phyloP scores from a whole-genome alignment of 2,329 filamentous ascomycete genomes.

The Chrysoporthe puriensis region DNA sequence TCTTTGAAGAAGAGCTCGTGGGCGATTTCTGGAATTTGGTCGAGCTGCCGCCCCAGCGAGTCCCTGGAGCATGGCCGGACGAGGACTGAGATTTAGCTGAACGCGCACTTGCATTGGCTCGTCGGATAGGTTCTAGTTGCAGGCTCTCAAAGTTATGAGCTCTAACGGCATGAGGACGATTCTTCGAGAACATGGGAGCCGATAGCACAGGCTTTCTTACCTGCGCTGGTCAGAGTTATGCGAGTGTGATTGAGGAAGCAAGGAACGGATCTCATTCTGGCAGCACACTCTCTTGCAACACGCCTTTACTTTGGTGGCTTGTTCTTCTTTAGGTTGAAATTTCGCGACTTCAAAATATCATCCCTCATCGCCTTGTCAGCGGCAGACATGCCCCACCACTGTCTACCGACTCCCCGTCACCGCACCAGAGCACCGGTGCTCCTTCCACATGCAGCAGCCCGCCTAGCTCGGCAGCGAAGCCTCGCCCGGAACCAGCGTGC shows the following conservation, averaged over 20 bases:
- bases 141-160: background rate
- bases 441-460: background rate
- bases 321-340: background rate
- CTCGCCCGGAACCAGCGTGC: conserved; percentile 62
- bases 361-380: background rate
- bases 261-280: background rate
- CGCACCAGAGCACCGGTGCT: background rate
- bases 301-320: background rate
- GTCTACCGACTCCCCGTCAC: background rate
- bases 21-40: conserved; percentile 6
- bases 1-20: background rate
- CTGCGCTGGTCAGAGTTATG: background rate
- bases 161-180: background rate
- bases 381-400: background rate
- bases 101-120: background rate
- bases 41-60: background rate
- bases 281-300: background rate
- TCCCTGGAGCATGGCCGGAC: conserved; percentile 10
- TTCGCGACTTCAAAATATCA: background rate
- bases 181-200: background rate
- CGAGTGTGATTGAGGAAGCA: background rate
- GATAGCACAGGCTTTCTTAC: background rate
- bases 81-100: background rate
- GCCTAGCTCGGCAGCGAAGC: conserved; percentile 31
- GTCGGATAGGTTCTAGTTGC: background rate